Evolutionary conservation across 352 stramenopile species (phyloP).

Genomic region (Globisporangium mamillatum): DNA sequence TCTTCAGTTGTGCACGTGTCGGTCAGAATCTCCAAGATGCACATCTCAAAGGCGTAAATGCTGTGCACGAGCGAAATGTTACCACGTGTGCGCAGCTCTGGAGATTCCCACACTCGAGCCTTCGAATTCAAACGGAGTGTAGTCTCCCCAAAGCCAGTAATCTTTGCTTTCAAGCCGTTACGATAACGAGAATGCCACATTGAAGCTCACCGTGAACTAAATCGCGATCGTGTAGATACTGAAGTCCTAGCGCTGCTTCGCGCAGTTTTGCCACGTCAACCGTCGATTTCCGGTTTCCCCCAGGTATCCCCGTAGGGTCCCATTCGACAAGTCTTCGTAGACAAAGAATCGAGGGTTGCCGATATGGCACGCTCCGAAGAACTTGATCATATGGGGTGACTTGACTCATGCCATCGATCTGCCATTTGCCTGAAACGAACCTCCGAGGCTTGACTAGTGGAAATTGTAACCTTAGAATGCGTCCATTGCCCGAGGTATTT

Average conservation of each 20-base stretch:
- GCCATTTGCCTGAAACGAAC: background rate
- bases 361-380: slow-evolving; percentile 37
- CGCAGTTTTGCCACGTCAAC: slow-evolving; percentile 12
- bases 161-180: background rate
- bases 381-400: slow-evolving; percentile 34
- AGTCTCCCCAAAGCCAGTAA: slow-evolving; percentile 12
- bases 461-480: background rate
- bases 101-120: slow-evolving; percentile 6
- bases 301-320: background rate
- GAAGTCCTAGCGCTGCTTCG: background rate
- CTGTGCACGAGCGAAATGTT: slow-evolving; percentile 21
- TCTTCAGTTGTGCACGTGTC: slow-evolving; percentile 16
- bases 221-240: background rate
- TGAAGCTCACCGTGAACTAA: slow-evolving; percentile 2
- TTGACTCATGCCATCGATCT: slow-evolving; percentile 25
- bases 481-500: background rate
- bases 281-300: background rate
- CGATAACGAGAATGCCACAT: background rate
- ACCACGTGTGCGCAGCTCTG: slow-evolving; percentile 18
- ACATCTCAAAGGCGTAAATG: slow-evolving; percentile 23
- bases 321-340: slow-evolving; percentile 17
- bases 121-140: slow-evolving; percentile 19
- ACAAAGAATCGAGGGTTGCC: slow-evolving; percentile 23
- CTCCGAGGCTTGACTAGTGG: background rate
- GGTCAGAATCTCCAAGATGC: slow-evolving; percentile 15